A percentile compares a stretch with the other conserved stretches of the same genome.
Conservation (phyloP, 1,139 yeast genomes). For the Pichia sp. region DNA sequence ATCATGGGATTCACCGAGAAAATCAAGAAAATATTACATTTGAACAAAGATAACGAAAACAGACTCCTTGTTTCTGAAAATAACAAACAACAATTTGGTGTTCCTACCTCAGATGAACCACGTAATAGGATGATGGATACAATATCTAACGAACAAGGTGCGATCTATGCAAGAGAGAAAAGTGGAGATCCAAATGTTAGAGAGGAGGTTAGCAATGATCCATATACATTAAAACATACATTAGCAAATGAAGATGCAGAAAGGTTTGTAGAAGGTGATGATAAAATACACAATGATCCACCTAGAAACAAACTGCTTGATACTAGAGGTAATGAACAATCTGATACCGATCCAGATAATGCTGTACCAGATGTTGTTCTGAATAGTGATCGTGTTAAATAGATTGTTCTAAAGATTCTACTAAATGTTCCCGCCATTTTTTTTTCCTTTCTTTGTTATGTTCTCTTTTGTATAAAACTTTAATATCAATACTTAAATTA, state of each 20-base stretch:
- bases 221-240: conserved; percentile 8
- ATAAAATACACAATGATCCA: neutral
- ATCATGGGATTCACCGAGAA: conserved; percentile 12
- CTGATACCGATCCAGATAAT: conserved; percentile 6
- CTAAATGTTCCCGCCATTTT: too few species aligned
- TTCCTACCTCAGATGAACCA: conserved; percentile 10
- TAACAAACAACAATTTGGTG: conserved; percentile 12
- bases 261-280: conserved; percentile 4
- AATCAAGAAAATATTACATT: conserved; percentile 7
- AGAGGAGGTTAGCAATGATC: neutral
- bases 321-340: neutral
- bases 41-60: conserved; percentile 5
- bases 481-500: too few species aligned
- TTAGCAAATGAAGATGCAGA: conserved; percentile 10
- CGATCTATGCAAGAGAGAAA: conserved; percentile 2
- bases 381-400: conserved; percentile 13
- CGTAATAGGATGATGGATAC: conserved; percentile 16
- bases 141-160: conserved; percentile 14
- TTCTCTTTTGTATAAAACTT: neutral
- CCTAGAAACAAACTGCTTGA: conserved; percentile 13
- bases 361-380: neutral
- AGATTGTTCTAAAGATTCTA: neutral
- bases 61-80: conserved; percentile 12
- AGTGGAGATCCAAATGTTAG: neutral
- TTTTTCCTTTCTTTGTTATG: neutral